A percentile compares a stretch with the other conserved stretches of the same genome.
Conservation (phyloP, 345 rosid genomes). For the Melastoma malabathricum region DNA sequence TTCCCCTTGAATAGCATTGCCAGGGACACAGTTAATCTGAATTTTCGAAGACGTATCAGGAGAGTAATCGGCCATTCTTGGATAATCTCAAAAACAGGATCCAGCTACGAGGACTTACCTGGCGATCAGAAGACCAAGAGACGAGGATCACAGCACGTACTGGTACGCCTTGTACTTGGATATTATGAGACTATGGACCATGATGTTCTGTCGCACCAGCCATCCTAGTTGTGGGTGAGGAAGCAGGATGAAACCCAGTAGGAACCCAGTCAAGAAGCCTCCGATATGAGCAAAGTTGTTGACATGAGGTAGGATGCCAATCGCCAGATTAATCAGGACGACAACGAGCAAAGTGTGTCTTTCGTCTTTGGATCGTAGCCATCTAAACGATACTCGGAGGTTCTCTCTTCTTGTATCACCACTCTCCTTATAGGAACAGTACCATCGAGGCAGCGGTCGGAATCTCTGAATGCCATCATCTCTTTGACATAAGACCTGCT, state of each 20-base stretch:
- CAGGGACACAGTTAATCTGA: conserved; percentile 46
- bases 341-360: conserved; percentile 62
- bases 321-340: conserved; percentile 51
- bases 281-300: conserved; percentile 90
- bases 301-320: conserved; percentile 84
- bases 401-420: no score
- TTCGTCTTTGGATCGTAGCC: no score
- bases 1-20: conserved; percentile 59
- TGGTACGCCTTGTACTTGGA: conserved; percentile 70
- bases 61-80: not conserved
- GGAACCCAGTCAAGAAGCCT: conserved; percentile 76
- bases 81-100: not conserved
- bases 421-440: no score
- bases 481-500: no score
- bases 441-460: no score
- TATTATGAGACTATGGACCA: conserved; percentile 27
- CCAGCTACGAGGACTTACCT: conserved; percentile 33
- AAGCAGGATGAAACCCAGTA: conserved; percentile 67
- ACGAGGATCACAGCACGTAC: conserved; percentile 41
- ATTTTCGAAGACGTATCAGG: not conserved
- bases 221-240: conserved; percentile 81
- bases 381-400: no score
- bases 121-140: conserved; percentile 34
- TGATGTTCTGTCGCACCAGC: conserved; percentile 35
- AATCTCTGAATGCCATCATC: no score